phyloP scores from a whole-genome alignment of 2,329 filamentous ascomycete genomes.

The Aphanocladium album region DNA sequence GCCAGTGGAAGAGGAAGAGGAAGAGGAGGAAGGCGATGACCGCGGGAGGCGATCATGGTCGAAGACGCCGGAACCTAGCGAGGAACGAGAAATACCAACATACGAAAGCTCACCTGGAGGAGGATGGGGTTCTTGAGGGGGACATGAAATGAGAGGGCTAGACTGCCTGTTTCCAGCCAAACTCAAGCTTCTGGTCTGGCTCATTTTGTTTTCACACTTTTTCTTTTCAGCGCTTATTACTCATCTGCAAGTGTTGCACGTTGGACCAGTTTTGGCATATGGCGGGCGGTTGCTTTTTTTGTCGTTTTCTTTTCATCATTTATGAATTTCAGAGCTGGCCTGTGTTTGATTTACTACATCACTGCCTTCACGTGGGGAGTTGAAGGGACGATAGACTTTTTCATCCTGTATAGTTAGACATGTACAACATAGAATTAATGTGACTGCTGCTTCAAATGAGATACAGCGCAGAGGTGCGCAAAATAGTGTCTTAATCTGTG shows the following conservation, averaged over 20 bases:
- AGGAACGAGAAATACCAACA: neutral
- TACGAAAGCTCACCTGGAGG: conserved; percentile 17
- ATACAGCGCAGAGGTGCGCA: neutral
- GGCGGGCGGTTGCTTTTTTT: neutral
- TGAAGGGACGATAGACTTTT: neutral
- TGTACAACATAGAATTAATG: conserved; percentile 7
- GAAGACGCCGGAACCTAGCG: neutral
- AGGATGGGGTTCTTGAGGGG: conserved; percentile 16
- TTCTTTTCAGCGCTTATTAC: neutral
- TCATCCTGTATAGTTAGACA: conserved; percentile 12
- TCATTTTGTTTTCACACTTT: neutral
- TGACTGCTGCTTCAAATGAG: neutral
- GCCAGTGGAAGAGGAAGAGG: conserved; percentile 13
- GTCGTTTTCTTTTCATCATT: neutral
- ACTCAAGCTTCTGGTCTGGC: neutral
- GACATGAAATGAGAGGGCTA: neutral
- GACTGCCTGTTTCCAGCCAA: neutral
- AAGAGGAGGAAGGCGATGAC: conserved; percentile 17
- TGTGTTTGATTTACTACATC: neutral
- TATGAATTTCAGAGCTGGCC: neutral
- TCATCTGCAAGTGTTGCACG: conserved; percentile 7
- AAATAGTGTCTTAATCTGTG: neutral
- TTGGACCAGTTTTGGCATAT: conserved; percentile 5
- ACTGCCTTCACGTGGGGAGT: neutral
- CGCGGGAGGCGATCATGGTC: conserved; percentile 7